These are phyloP conservation scores for Magnusiomyces fungicola DNA, from an alignment of 1,139 yeast genomes.

Conservation along the genomic window DNA sequence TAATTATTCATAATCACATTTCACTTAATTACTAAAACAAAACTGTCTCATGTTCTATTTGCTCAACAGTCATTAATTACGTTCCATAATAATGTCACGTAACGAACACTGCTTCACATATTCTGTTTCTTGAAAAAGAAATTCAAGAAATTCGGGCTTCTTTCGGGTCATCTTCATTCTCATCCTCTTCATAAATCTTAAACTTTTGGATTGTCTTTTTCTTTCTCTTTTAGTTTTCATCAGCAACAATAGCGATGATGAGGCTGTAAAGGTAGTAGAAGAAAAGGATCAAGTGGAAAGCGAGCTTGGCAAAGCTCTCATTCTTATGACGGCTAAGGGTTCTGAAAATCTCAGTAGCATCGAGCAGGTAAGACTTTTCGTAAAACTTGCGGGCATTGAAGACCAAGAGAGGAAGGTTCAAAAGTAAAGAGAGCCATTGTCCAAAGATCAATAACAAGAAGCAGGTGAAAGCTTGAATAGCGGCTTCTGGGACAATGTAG, in stretches of 20 bases:
- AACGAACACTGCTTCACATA: no score
- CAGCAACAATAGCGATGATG: slow-evolving; percentile 39
- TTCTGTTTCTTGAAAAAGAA: no score
- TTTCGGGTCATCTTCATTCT: no score
- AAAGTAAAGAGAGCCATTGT: slow-evolving; percentile 76
- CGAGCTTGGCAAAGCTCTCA: slow-evolving; percentile 79
- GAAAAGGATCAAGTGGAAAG: slow-evolving; percentile 79
- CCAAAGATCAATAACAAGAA: slow-evolving; percentile 66
- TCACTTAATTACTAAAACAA: no score
- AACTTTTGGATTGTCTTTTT: no score
- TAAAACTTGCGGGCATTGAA: slow-evolving; percentile 64
- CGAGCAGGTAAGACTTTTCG: slow-evolving; percentile 70
- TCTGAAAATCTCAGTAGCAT: slow-evolving; percentile 92
- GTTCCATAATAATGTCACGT: no score
- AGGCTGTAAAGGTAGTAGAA: slow-evolving; percentile 88
- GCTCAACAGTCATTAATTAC: no score
- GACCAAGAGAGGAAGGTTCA: slow-evolving; percentile 73
- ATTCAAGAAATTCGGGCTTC: no score
- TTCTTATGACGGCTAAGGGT: slow-evolving; percentile 82
- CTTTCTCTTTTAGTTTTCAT: slow-evolving; percentile 6
- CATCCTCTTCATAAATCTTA: no score
- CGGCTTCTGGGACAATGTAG: slow-evolving; percentile 80
- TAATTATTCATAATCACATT: no score
- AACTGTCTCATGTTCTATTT: no score
- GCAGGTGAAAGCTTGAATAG: slow-evolving; percentile 63